Evolutionary conservation across 129 eudicot genomes (phyloP).

Genomic region (Artemisia tridentata): DNA sequence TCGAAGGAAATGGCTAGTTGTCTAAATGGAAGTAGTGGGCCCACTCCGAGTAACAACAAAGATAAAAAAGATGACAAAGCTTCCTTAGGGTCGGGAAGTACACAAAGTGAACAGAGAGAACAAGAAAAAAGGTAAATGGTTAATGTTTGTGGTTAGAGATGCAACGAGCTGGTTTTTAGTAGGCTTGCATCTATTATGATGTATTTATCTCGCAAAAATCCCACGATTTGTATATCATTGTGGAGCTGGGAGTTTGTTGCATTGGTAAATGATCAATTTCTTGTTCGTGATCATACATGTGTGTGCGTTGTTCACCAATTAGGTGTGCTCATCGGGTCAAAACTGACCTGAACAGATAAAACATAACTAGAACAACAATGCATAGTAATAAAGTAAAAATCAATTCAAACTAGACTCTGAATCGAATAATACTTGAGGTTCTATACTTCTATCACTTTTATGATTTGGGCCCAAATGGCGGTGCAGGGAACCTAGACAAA

Average conservation of each 20-base stretch:
- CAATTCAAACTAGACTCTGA: too few species aligned
- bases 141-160: conserved; percentile 20
- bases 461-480: too few species aligned
- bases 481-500: too few species aligned
- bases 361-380: too few species aligned
- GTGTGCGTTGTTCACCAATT: too few species aligned
- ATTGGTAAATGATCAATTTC: neutral
- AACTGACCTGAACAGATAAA: too few species aligned
- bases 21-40: conserved; percentile 40
- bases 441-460: too few species aligned
- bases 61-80: conserved; percentile 53
- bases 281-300: too few species aligned
- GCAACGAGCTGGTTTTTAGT: conserved; percentile 41
- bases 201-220: conserved; percentile 19
- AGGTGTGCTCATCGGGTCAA: too few species aligned
- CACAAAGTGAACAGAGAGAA: conserved; percentile 42
- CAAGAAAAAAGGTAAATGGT: conserved; percentile 35
- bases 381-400: too few species aligned
- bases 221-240: conserved; percentile 27
- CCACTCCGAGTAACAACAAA: conserved; percentile 17
- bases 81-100: conserved; percentile 12
- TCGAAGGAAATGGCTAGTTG: too few species aligned
- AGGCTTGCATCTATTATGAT: conserved; percentile 44
- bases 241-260: conserved; percentile 29
- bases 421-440: too few species aligned